Evolutionary conservation across 2,329 filamentous ascomycete species (phyloP).

Genomic region (Epichloe sibirici): DNA sequence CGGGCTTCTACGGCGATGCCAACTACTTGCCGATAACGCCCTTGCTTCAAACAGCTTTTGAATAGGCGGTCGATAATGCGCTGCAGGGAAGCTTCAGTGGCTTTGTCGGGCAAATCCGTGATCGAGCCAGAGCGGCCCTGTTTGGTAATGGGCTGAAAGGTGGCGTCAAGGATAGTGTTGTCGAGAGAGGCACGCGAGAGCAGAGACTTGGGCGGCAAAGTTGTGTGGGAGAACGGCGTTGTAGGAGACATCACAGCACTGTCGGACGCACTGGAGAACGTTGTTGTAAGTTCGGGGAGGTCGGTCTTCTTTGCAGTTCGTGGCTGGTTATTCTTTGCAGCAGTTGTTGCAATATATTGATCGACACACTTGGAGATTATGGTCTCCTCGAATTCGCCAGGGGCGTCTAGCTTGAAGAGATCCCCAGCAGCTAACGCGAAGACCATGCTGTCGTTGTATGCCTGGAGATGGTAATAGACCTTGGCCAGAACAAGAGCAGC

Average conservation of each 20-base stretch:
- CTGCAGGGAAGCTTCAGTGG: constrained; percentile 70
- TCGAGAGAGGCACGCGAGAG: constrained; percentile 69
- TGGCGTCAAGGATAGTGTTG: constrained; percentile 48
- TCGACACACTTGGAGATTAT: constrained; percentile 98
- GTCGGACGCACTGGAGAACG: constrained; percentile 60
- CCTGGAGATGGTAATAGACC: constrained; percentile 97
- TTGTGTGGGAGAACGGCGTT: constrained; percentile 89
- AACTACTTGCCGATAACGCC: constrained; percentile 88
- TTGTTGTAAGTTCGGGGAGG: constrained; percentile 62
- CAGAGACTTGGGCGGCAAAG: constrained; percentile 84
- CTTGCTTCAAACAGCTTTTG: constrained; percentile 74
- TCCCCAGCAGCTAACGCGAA: constrained; percentile 92
- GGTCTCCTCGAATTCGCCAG: constrained; percentile 95
- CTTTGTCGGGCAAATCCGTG: constrained; percentile 53
- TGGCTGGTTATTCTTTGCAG: constrained; percentile 36
- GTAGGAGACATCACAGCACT: constrained; percentile 72
- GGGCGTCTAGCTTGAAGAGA: constrained; percentile 82
- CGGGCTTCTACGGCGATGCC: constrained; percentile 94
- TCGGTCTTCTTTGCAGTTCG: constrained; percentile 31
- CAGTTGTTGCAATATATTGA: constrained; percentile 76
- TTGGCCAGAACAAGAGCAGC: constrained; percentile 92
- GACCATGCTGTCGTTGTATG: constrained; percentile 98
- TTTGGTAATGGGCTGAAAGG: constrained; percentile 40
- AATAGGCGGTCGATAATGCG: constrained; percentile 80
- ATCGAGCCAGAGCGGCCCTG: constrained; percentile 46